Base-by-base conservation (phyloP, 140 eudicot species). In the Stevia rebaudiana region DNA sequence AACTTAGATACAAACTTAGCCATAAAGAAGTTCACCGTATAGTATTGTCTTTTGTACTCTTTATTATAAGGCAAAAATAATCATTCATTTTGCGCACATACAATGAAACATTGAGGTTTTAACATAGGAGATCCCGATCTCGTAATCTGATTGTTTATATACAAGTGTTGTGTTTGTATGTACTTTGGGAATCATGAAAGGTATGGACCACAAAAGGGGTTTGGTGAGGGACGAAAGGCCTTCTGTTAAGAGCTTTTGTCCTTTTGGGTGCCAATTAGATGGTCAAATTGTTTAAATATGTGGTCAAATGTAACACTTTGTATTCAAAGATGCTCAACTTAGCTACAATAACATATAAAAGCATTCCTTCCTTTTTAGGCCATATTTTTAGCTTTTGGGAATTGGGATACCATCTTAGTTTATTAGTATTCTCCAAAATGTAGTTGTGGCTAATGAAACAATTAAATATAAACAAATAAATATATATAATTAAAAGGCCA, bases 261-360 rank as follows among this genome's bases (percentile, higher is more conserved):
- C 79, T 58, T 74, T 74, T 13, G 69, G 52, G 63, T 40, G 39
- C 63, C 55, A 33, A 67, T 36, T 48, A 48, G 74, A 74, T 74
- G 79, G 69, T 58, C 46, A 39, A 58, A 11, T 50, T 40, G 30
- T 58, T 66, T 66, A 66, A 74, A 57, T 65, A 57, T 66, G 28
- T 47, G 63, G 74, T 74, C 79, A 74, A 74, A 67, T 67, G 41
- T 57, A 48, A 48, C 68, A 67, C 79, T 74, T 67, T 74, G 59
- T 39, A 60, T 67, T 74, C 79, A 74, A 68, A 64, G 79, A 67
- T 74, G 69, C 79, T 66, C 54, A 74, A 67, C 40, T 47, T 66
- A 47, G 69, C 51, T 63, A 33, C 41, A 17, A 65, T 56, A 23
- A 37, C 11, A 11, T 24, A 28, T 28, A 54, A 54, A 54, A 54